Evolutionary conservation across 129 eudicot species (phyloP).

Genomic region (Pulicaria dysenterica): DNA sequence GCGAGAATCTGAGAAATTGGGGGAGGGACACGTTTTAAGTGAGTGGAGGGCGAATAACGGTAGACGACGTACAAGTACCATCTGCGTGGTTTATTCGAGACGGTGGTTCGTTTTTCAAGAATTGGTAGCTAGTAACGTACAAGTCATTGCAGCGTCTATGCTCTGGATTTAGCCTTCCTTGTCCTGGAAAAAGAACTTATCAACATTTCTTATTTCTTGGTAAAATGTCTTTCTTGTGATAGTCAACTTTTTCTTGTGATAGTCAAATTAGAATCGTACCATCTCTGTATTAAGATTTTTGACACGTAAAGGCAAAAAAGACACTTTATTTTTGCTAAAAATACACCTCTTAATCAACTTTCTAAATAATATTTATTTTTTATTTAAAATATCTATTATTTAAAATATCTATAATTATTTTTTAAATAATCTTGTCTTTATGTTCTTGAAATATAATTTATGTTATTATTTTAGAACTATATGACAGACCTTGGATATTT

Average conservation of each 20-base stretch:
- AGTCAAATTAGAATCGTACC: neutral
- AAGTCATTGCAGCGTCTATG: slow-evolving; percentile 21
- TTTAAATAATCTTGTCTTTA: too few species aligned
- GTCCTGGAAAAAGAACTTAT: slow-evolving; percentile 18
- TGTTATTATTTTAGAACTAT: too few species aligned
- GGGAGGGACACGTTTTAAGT: slow-evolving; percentile 30
- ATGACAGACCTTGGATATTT: too few species aligned
- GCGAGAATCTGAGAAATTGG: neutral
- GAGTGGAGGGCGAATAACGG: slow-evolving; percentile 33
- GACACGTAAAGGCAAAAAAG: too few species aligned
- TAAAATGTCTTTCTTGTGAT: neutral
- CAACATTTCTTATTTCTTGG: neutral
- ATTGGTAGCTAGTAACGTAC: slow-evolving; percentile 6
- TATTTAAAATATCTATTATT: too few species aligned
- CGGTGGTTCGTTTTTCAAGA: neutral
- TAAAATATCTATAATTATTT: too few species aligned
- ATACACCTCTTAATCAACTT: too few species aligned
- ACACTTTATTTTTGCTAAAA: too few species aligned
- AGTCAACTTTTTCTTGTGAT: neutral
- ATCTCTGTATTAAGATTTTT: too few species aligned
- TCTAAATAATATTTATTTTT: too few species aligned
- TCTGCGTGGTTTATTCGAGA: slow-evolving; percentile 15
- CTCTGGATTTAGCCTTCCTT: slow-evolving; percentile 13
- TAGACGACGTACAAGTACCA: neutral
- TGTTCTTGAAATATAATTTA: too few species aligned